Evolutionary conservation across 306 rosid species (phyloP).

Genomic region (Corylus heterophylla): DNA sequence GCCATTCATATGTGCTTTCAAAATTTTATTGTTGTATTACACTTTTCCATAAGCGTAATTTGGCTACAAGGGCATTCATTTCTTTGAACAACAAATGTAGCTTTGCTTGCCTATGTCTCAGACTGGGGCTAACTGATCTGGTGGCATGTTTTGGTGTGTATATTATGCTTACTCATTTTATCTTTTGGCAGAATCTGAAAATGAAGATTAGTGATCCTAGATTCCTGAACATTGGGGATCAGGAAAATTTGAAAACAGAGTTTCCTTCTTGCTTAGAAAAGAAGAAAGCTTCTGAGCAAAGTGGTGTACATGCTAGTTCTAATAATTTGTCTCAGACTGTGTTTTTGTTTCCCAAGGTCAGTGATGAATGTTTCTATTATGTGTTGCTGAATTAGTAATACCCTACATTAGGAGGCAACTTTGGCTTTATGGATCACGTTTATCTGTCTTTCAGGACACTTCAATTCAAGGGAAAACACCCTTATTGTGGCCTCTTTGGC

Average conservation of each 20-base stretch:
- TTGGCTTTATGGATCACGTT: conserved; percentile 32
- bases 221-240: conserved; percentile 70
- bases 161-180: conserved; percentile 22
- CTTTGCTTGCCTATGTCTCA: conserved; percentile 19
- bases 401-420: conserved; percentile 5
- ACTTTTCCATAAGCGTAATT: conserved; percentile 16
- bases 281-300: conserved; percentile 38
- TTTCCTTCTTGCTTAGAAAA: conserved; percentile 81
- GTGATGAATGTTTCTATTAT: conserved; percentile 29
- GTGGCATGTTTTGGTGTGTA: conserved; percentile 28
- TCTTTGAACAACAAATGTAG: conserved; percentile 16
- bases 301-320: conserved; percentile 33
- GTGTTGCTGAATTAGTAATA: conserved; percentile 24
- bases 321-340: conserved; percentile 47
- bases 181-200: conserved; percentile 77
- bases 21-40: conserved; percentile 13
- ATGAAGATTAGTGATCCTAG: conserved; percentile 90
- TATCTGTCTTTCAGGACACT: conserved; percentile 58
- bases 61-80: neutral
- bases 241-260: conserved; percentile 50
- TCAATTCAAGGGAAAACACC: conserved; percentile 63
- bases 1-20: neutral
- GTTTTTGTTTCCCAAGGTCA: conserved; percentile 85
- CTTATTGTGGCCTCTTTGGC: conserved; percentile 94
- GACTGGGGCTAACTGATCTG: conserved; percentile 23